phyloP scores from a whole-genome alignment of 805 yeast genomes.

The Schwanniomyces polymorphus region DNA sequence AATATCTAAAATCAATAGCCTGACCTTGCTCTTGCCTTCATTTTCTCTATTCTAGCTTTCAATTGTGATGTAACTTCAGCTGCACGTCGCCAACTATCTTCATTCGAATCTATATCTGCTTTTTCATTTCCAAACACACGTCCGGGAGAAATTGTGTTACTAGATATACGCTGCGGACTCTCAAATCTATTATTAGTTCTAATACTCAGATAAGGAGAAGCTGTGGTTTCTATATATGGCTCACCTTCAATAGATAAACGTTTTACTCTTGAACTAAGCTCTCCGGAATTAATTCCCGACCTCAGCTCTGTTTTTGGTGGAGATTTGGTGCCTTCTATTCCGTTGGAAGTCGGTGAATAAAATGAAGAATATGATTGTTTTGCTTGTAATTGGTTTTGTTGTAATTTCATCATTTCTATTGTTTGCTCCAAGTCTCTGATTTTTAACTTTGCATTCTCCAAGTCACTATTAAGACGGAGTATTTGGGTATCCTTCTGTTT shows the following conservation, averaged over 20 bases:
- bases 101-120: constrained; percentile 44
- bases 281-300: constrained; percentile 25
- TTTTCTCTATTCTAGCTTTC: constrained; percentile 83
- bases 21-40: constrained; percentile 62
- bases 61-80: constrained; percentile 86
- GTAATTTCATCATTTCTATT: constrained; percentile 27
- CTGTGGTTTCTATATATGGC: constrained; percentile 4
- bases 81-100: constrained; percentile 84
- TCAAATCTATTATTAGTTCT: constrained; percentile 3
- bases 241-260: constrained; percentile 36
- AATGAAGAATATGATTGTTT: constrained; percentile 2
- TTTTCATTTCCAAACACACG: constrained; percentile 6
- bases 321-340: background rate
- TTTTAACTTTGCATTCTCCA: constrained; percentile 56
- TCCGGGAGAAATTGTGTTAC: constrained; percentile 12
- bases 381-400: constrained; percentile 15
- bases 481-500: constrained; percentile 74
- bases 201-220: background rate
- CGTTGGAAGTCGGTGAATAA: background rate
- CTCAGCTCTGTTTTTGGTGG: constrained; percentile 1
- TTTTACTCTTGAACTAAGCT: constrained; percentile 41
- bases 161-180: constrained; percentile 18
- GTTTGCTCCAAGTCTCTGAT: constrained; percentile 54
- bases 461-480: constrained; percentile 57
- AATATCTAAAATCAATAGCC: background rate